Base-by-base conservation (phyloP, 2,329 filamentous ascomycete genomes). In the Talaromyces funiculosus region DNA sequence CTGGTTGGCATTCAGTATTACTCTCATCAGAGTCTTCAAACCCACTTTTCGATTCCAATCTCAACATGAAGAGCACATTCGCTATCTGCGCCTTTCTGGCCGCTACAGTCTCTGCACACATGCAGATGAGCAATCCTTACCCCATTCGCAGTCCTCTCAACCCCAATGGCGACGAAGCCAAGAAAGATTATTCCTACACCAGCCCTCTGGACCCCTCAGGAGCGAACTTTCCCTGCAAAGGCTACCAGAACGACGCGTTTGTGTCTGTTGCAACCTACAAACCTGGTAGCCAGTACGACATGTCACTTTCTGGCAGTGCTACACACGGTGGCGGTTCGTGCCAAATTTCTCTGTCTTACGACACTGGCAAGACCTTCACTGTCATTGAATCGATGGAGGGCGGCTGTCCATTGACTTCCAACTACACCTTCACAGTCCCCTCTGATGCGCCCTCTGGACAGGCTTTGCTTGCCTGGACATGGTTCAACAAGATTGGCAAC, bases 401-500 rank as follows among this genome's bases (percentile, higher is more conserved):
- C n/a, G 81, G 79, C 12, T 86, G 83, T 65, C 78, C 82, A 1
- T 65, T 81, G 9, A 64, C 76, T 12, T 77, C 79, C 45, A 81
- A 75, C 60, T 90, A 87, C 73, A 75, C 81, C 66, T 92, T 92
- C 73, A 83, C 79, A 33, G 75, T 92, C 33, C 89, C 89, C 8
- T 73, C 75, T 2, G 84, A 87, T 65, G 84, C 85, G 1, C 84
- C 85, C n/a, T 62, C 78, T 74, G 74, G 82, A 3, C 68, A 86
- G 35, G 87, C 85, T 61, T 72, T 92, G 47, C 82, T 92, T 55
- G 85, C 86, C 38, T 93, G 90, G 90, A 86, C 85, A 26, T 90
- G 87, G 87, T 87, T 89, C 77, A 91, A 91, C 79, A 78, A 85
- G 65, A 75, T 88, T 42, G 89, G 90, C 26, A 92, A 92, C 76